Conservation (phyloP, 1,284 basidiomycete species). For the Papiliotrema laurentii region DNA sequence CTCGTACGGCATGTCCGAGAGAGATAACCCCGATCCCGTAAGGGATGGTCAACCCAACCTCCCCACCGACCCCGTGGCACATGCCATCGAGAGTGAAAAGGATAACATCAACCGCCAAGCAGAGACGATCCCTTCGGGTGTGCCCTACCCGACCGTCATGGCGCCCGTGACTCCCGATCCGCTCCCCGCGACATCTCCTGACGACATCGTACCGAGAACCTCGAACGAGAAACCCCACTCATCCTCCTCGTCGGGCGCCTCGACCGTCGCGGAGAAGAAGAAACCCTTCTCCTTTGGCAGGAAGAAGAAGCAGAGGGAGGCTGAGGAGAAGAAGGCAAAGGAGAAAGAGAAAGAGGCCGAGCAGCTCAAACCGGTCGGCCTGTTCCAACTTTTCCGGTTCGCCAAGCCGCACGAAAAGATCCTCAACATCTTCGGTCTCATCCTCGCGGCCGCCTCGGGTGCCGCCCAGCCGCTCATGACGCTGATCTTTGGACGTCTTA, state of each 20-base stretch:
- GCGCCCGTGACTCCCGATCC: constrained; percentile 6
- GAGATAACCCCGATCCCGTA: no score
- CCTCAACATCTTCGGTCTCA: constrained; percentile 39
- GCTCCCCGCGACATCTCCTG: not conserved
- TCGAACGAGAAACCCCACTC: not conserved
- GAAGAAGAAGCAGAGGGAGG: constrained; percentile 17
- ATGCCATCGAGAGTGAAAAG: no score
- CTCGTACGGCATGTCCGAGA: no score
- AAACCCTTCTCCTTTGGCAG: constrained; percentile 13
- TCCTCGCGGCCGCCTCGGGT: constrained; percentile 41
- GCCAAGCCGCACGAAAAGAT: constrained; percentile 31
- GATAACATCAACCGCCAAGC: not conserved
- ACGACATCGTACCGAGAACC: not conserved
- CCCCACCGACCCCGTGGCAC: no score
- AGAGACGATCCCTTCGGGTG: constrained; percentile 6
- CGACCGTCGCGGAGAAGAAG: constrained; percentile 7
- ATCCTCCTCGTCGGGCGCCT: not conserved
- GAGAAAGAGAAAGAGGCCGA: constrained; percentile 29
- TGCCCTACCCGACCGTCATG: constrained; percentile 8
- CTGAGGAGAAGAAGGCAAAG: constrained; percentile 26
- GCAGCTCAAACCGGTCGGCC: constrained; percentile 27
- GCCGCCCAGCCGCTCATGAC: constrained; percentile 46
- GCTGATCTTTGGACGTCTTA: constrained; percentile 47
- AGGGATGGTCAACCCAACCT: no score
- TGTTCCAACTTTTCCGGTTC: constrained; percentile 40